Conservation (phyloP, 306 rosid genomes). For the Pachyrhizus erosus region DNA sequence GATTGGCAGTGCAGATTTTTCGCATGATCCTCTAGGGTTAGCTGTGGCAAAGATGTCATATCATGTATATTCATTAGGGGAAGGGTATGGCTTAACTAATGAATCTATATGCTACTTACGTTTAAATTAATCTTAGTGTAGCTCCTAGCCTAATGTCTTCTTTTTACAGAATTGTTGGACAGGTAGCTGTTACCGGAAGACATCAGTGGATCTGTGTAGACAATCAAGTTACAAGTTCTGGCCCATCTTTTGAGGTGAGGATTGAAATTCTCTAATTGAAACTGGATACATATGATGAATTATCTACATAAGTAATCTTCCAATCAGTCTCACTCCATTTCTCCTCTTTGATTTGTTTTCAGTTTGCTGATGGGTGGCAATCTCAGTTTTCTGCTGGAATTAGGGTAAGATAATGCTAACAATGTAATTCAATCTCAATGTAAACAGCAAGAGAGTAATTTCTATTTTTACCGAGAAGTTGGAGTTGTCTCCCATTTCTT, state of each 20-base stretch:
- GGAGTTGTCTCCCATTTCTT: conserved; percentile 12
- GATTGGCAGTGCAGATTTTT: conserved; percentile 56
- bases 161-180: conserved; percentile 80
- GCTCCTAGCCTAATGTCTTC: conserved; percentile 16
- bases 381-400: conserved; percentile 89
- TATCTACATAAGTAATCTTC: background rate
- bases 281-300: background rate
- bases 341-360: conserved; percentile 46
- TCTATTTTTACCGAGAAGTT: background rate
- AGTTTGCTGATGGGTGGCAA: conserved; percentile 84
- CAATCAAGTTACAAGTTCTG: conserved; percentile 55
- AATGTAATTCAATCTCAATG: background rate
- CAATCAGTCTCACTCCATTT: conserved; percentile 30
- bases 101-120: background rate
- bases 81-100: conserved; percentile 75
- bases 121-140: conserved; percentile 23
- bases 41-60: conserved; percentile 92
- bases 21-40: conserved; percentile 61
- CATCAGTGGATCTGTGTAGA: conserved; percentile 87
- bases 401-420: conserved; percentile 60
- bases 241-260: conserved; percentile 72
- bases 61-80: conserved; percentile 86
- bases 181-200: conserved; percentile 89
- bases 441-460: background rate
- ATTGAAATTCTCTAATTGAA: background rate